phyloP scores from a whole-genome alignment of 805 yeast species.

The Starmerella scarabaei region DNA sequence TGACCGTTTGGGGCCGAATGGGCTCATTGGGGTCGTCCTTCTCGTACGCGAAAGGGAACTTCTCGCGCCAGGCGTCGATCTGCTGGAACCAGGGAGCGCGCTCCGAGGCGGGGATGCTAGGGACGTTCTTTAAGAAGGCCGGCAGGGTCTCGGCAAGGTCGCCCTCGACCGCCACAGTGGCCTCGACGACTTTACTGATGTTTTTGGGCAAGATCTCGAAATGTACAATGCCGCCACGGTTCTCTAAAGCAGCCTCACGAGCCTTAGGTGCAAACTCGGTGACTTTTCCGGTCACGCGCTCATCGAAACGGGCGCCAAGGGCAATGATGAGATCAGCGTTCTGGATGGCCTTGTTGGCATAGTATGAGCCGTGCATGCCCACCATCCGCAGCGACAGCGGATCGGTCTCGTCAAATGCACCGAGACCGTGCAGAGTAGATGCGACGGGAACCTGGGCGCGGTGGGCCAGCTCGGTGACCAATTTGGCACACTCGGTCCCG shows the following conservation, averaged over 20 bases:
- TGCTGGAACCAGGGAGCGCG: conserved; percentile 72
- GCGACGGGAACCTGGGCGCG: conserved; percentile 92
- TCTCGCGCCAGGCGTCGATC: conserved; percentile 68
- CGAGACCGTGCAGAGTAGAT: conserved; percentile 86
- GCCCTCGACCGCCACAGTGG: conserved; percentile 94
- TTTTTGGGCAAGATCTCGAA: conserved; percentile 94
- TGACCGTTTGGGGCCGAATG: conserved; percentile 88
- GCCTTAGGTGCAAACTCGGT: conserved; percentile 90
- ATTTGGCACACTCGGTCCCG: conserved; percentile 52
- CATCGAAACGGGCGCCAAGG: conserved; percentile 94
- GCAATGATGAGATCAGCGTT: conserved; percentile 87
- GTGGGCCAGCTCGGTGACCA: conserved; percentile 73
- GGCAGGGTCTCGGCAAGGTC: conserved; percentile 74
- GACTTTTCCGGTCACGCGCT: conserved; percentile 86
- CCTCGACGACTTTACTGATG: conserved; percentile 88
- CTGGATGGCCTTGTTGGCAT: conserved; percentile 91
- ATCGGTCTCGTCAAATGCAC: conserved; percentile 87
- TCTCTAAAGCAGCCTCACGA: conserved; percentile 71
- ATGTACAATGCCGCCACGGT: conserved; percentile 91
- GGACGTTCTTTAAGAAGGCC: conserved; percentile 56
- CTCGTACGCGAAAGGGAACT: conserved; percentile 76
- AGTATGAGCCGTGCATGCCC: conserved; percentile 97
- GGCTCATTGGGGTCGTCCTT: conserved; percentile 44
- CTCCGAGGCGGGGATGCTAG: conserved; percentile 35
- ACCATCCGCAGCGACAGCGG: conserved; percentile 86